A percentile compares a stretch with the other conserved stretches of the same genome.
Conservation (phyloP, 331 rosid species). For the Ulmus americana region DNA sequence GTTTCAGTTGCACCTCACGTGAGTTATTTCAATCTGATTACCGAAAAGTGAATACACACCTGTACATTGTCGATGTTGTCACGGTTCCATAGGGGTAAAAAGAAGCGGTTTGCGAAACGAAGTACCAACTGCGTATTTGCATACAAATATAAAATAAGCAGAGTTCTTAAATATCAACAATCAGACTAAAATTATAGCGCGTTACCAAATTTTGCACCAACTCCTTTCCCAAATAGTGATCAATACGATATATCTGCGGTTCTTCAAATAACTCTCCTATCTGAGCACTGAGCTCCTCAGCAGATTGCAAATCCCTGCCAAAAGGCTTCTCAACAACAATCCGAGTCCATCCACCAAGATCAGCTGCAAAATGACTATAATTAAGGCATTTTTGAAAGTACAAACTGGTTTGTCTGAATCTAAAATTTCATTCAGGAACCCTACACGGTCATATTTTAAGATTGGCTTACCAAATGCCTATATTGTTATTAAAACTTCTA, state of each 20-base stretch:
- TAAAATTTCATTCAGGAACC: slow-evolving; percentile 8
- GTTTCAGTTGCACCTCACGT: not conserved
- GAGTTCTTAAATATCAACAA: slow-evolving; percentile 10
- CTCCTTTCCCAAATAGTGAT: slow-evolving; percentile 95
- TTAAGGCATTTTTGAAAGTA: slow-evolving; percentile 23
- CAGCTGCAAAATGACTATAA: slow-evolving; percentile 47
- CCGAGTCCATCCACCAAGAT: slow-evolving; percentile 98
- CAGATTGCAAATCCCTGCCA: slow-evolving; percentile 84
- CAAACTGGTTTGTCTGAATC: slow-evolving; percentile 8
- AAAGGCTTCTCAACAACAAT: slow-evolving; percentile 97
- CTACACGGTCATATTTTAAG: not conserved
- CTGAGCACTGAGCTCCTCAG: slow-evolving; percentile 78
- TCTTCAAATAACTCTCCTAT: slow-evolving; percentile 83
- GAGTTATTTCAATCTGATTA: not conserved
- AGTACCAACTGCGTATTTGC: slow-evolving; percentile 74
- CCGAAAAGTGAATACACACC: slow-evolving; percentile 42
- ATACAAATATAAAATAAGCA: slow-evolving; percentile 29
- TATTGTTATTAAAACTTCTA: not conserved
- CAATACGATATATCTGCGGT: slow-evolving; percentile 87
- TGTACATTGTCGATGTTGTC: slow-evolving; percentile 90
- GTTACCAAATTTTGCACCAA: slow-evolving; percentile 93
- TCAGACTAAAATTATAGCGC: slow-evolving; percentile 2
- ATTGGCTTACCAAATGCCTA: not conserved
- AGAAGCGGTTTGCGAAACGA: slow-evolving; percentile 93
- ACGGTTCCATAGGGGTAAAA: slow-evolving; percentile 93